Percentiles rank a stretch among this genome's conserved stretches.
These are phyloP conservation scores for Schoenoplectus triqueter DNA, from an alignment of 202 grass and related monocot genomes.

Conservation along the genomic window DNA sequence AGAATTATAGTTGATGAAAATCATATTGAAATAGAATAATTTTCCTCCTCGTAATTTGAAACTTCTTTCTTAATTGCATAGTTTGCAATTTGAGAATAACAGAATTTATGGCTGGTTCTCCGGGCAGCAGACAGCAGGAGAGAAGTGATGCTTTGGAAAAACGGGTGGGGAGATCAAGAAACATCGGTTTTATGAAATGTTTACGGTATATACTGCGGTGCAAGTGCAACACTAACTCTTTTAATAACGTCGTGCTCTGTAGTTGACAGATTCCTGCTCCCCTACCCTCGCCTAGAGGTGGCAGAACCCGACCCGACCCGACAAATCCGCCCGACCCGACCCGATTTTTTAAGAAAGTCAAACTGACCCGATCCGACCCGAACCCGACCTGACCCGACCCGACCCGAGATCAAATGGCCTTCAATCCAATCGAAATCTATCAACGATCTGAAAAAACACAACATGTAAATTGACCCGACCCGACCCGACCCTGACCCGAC, in stretches of 20 bases:
- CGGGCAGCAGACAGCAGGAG: neutral
- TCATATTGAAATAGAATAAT: neutral
- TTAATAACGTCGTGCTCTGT: neutral
- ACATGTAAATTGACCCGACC: too few species aligned
- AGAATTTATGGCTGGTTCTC: neutral
- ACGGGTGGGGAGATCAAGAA: constrained; percentile 18
- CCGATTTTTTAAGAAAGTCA: too few species aligned
- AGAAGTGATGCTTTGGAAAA: neutral
- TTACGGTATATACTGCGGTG: neutral
- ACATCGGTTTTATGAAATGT: constrained; percentile 18
- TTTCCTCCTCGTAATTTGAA: neutral
- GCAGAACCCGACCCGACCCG: too few species aligned
- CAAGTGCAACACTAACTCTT: neutral
- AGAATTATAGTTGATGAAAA: neutral
- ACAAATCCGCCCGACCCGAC: too few species aligned
- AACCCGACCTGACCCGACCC: too few species aligned
- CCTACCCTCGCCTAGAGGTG: too few species aligned
- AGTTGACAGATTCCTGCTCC: neutral
- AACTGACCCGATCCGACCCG: too few species aligned
- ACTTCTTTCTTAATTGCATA: neutral
- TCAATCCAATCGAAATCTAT: too few species aligned
- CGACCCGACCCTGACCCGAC: too few species aligned
- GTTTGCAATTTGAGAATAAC: neutral
- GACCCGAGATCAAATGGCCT: too few species aligned
- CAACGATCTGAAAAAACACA: too few species aligned